Percentiles rank a stretch among this genome's conserved stretches.
Conservation (phyloP, 208 protist species). For the Wallacemonas sp. region DNA sequence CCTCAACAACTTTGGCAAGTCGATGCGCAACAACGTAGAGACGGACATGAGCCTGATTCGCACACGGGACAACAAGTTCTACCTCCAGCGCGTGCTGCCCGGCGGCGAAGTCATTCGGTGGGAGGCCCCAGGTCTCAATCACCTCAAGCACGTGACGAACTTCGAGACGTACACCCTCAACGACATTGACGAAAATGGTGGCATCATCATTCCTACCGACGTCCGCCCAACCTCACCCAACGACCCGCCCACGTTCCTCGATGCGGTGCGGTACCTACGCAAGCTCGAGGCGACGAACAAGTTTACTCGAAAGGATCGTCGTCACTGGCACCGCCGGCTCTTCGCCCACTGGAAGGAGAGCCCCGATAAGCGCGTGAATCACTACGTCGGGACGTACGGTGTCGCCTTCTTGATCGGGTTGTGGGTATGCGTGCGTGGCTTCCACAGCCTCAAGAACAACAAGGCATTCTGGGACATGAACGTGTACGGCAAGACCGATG, state of each 20-base stretch:
- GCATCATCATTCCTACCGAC: slow-evolving; percentile 75
- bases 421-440: slow-evolving; percentile 72
- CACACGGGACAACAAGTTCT: slow-evolving; percentile 91
- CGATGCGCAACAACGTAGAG: slow-evolving; percentile 56
- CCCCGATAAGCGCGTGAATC: slow-evolving; percentile 76
- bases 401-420: slow-evolving; percentile 46
- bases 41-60: slow-evolving; percentile 78
- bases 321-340: slow-evolving; percentile 71
- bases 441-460: slow-evolving; percentile 85
- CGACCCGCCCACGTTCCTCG: slow-evolving; percentile 65
- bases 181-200: slow-evolving; percentile 88
- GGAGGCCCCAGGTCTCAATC: slow-evolving; percentile 72
- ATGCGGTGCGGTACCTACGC: slow-evolving; percentile 78
- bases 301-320: slow-evolving; percentile 84
- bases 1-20: slow-evolving; percentile 58
- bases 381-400: slow-evolving; percentile 67
- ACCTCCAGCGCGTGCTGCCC: slow-evolving; percentile 82
- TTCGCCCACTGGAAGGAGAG: slow-evolving; percentile 84
- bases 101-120: slow-evolving; percentile 83
- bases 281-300: slow-evolving; percentile 63
- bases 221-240: slow-evolving; percentile 69
- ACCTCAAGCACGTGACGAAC: slow-evolving; percentile 84
- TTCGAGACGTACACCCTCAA: slow-evolving; percentile 85
- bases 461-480: slow-evolving; percentile 88
- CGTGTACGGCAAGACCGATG: slow-evolving; percentile 74